A percentile compares a stretch with the other conserved stretches of the same genome.
These are phyloP conservation scores for Hordeum pubiflorum DNA, from an alignment of 202 grass and related monocot species.

Conservation along the genomic window DNA sequence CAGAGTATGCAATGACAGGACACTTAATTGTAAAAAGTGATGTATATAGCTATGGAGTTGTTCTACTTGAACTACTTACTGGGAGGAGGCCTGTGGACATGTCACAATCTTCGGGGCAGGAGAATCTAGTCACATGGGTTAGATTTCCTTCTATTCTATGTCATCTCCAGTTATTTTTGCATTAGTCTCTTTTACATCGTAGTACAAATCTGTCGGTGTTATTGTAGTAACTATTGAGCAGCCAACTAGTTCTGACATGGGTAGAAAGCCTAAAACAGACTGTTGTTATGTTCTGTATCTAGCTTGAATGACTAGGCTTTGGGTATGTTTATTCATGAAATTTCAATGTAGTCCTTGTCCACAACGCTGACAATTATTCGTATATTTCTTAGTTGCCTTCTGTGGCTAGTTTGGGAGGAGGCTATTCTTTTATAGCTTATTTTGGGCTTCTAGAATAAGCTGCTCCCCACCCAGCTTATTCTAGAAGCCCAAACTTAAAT, in stretches of 20 bases:
- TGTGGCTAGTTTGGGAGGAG: background rate
- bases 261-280: background rate
- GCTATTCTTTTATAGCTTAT: no score
- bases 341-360: background rate
- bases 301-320: background rate
- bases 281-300: background rate
- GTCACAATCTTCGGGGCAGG: slow-evolving; percentile 90
- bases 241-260: background rate
- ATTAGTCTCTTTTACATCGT: background rate
- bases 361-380: background rate
- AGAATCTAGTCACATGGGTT: slow-evolving; percentile 97
- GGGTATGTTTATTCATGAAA: background rate
- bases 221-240: background rate
- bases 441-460: no score
- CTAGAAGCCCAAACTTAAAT: no score
- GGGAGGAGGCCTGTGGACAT: slow-evolving; percentile 91
- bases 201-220: background rate
- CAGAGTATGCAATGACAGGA: slow-evolving; percentile 99
- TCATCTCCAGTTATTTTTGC: background rate
- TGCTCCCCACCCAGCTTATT: no score
- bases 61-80: slow-evolving; percentile 89
- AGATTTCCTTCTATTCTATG: slow-evolving; percentile 33
- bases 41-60: slow-evolving; percentile 98
- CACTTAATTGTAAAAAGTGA: slow-evolving; percentile 98
- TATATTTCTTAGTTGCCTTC: background rate